Evolutionary conservation across 2,329 filamentous ascomycete genomes (phyloP), one percentile per base, ranked within the genome.

Genomic region (Aspergillus pseudoterreus): DNA sequence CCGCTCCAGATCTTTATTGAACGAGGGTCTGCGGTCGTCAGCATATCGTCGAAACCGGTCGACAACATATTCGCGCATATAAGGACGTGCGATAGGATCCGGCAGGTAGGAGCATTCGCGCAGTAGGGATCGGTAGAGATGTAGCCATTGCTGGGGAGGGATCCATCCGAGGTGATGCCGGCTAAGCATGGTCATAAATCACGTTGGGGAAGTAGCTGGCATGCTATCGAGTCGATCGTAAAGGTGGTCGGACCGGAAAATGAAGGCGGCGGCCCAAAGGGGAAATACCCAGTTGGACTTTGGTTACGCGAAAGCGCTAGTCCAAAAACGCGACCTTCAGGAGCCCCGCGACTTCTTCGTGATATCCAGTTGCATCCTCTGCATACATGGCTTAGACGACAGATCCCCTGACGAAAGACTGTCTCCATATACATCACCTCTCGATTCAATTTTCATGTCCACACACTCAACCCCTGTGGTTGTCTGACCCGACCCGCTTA

Each of bases 91-190:
- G 52, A 74, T 67, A 1, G 78, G 73, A 61, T 85, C 82, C 24
- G 83, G 82, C 36, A 86, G 77, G 59, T 85, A 85, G 50, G 78
- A 76, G 55, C 75, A 76, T 69, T 85, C 79, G 53, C 83, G 78
- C 36, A 85, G 75, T 9, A 83, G 73, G 21, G 77, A 73, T 45
- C 83, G 80, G 56, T 82, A 73, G 43, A 83, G 67, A 61, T 80
- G 76, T 27, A 61, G 63, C 71, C 71, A 74, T 63, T 63, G 54
- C 52, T 49, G 47, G 48, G 60, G 47, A 19, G 39, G 17, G 17
- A 42, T 42, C 11, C 15, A 8, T 17, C 12, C 35, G 2, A n/a
- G 10, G 4, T 30, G 27, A 30, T 30, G 27, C 27, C 11, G 27
- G 27, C 8, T 30, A 30, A 30, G 27, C 27, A 30, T 30, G 27